A percentile compares a stretch with the other conserved stretches of the same genome.
Evolutionary conservation across 805 yeast species (phyloP).

Genomic region (Monosporozyma solicola): DNA sequence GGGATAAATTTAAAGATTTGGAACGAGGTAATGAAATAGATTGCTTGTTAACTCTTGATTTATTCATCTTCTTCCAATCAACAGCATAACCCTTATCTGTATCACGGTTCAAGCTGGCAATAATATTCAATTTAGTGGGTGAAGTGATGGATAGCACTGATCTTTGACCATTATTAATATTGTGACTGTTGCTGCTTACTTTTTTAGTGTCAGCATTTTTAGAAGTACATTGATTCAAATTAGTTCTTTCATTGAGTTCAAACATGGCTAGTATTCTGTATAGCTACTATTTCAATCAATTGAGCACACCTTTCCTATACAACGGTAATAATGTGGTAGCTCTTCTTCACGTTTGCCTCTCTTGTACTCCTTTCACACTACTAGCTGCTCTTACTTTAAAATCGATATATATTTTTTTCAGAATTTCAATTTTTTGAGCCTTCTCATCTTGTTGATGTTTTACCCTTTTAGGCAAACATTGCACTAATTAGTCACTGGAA

Average conservation of each 20-base stretch:
- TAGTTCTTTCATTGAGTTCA: constrained; percentile 5
- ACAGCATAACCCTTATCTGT: constrained; percentile 15
- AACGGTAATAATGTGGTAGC: too few species aligned
- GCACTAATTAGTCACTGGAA: background rate
- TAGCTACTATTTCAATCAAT: background rate
- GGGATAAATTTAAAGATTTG: constrained; percentile 18
- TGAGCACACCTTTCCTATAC: background rate
- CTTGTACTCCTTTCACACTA: background rate
- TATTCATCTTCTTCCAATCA: constrained; percentile 23
- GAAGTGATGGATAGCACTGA: constrained; percentile 36
- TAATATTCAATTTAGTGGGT: constrained; percentile 40
- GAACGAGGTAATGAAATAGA: constrained; percentile 21
- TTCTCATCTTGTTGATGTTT: constrained; percentile 11
- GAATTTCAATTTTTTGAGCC: background rate
- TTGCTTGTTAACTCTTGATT: constrained; percentile 11
- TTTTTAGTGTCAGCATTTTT: background rate
- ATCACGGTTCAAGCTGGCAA: constrained; percentile 15
- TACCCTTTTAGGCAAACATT: constrained; percentile 11
- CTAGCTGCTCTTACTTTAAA: background rate
- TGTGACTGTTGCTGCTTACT: background rate
- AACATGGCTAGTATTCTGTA: constrained; percentile 1
- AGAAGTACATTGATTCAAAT: constrained; percentile 4
- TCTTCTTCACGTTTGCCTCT: background rate
- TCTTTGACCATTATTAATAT: constrained; percentile 17
- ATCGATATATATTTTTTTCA: background rate